These are phyloP conservation scores for Penicillium ucsense DNA, from an alignment of 495 filamentous ascomycete species.

Conservation along the genomic window DNA sequence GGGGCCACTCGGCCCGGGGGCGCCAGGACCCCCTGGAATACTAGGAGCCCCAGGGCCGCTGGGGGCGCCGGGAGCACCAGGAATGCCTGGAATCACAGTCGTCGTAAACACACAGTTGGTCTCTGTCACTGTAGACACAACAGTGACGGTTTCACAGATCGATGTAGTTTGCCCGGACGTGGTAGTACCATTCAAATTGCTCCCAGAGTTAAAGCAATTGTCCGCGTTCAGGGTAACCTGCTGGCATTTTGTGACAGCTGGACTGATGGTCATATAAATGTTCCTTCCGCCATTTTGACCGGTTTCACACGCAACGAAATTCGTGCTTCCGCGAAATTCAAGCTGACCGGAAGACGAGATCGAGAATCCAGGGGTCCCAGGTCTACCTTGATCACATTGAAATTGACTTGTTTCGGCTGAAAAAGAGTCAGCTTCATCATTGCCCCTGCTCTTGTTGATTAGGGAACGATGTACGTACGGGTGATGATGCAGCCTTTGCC, in stretches of 20 bases:
- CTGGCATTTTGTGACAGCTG: constrained; percentile 35
- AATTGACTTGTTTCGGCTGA: constrained; percentile 48
- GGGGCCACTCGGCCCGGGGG: too few relatives aligned
- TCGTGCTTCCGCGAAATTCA: constrained; percentile 29
- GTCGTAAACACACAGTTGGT: too few relatives aligned
- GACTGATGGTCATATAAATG: constrained; percentile 40
- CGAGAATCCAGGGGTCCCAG: constrained; percentile 35
- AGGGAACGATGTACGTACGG: constrained; percentile 17
- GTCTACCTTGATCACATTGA: constrained; percentile 52
- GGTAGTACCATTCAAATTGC: too few relatives aligned
- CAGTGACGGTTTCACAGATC: too few relatives aligned
- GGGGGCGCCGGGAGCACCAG: too few relatives aligned
- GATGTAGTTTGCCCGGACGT: too few relatives aligned
- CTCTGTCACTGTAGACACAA: too few relatives aligned
- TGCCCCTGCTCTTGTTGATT: neutral
- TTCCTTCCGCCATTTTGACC: constrained; percentile 40
- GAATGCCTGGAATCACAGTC: too few relatives aligned
- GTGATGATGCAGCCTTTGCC: constrained; percentile 52
- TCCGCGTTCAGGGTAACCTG: constrained; percentile 39
- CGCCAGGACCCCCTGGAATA: neutral
- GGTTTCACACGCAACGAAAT: constrained; percentile 47
- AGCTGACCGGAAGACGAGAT: constrained; percentile 39
- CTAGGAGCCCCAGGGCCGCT: too few relatives aligned
- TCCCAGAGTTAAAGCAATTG: constrained; percentile 28
- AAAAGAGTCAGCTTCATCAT: constrained; percentile 4